Percentiles rank a stretch among this genome's conserved stretches.
These are phyloP conservation scores for Speleostelium caveatum DNA, from an alignment of 78 protist species.

Conservation along the genomic window DNA sequence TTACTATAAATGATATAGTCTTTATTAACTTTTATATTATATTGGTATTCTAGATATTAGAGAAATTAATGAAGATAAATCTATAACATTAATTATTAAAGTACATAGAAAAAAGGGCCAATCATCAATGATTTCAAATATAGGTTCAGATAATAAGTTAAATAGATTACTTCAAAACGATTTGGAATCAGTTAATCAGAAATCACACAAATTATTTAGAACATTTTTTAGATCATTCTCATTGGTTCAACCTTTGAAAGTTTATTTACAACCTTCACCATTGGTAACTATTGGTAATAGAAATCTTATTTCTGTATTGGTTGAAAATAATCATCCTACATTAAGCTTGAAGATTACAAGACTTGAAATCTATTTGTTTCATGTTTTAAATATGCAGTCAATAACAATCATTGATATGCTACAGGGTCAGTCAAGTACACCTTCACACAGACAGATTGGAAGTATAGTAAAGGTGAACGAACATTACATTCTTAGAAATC, in stretches of 20 bases:
- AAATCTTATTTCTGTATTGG: constrained; percentile 1
- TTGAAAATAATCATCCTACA: constrained; percentile 52
- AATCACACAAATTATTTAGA: neutral
- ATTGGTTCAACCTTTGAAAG: constrained; percentile 56
- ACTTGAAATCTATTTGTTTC: constrained; percentile 44
- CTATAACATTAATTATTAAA: constrained; percentile 40
- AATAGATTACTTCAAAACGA: constrained; percentile 13
- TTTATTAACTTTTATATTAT: neutral
- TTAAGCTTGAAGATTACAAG: neutral
- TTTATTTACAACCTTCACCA: neutral
- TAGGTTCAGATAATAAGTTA: constrained; percentile 23
- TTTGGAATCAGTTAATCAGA: neutral
- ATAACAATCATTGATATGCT: neutral
- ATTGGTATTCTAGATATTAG: constrained; percentile 50
- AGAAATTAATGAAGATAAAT: constrained; percentile 74
- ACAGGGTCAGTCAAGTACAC: constrained; percentile 11
- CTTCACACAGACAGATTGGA: constrained; percentile 55
- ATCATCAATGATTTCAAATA: neutral
- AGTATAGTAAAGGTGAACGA: constrained; percentile 11
- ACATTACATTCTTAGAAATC: constrained; percentile 15
- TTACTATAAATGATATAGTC: neutral
- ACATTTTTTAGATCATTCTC: constrained; percentile 26
- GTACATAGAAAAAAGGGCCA: constrained; percentile 33
- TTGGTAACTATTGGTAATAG: constrained; percentile 2
- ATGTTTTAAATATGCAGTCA: constrained; percentile 41